Evolutionary conservation across 2,329 filamentous ascomycete species (phyloP), one percentile per base, ranked within the genome.

Genomic region (Colletotrichum costaricense): DNA sequence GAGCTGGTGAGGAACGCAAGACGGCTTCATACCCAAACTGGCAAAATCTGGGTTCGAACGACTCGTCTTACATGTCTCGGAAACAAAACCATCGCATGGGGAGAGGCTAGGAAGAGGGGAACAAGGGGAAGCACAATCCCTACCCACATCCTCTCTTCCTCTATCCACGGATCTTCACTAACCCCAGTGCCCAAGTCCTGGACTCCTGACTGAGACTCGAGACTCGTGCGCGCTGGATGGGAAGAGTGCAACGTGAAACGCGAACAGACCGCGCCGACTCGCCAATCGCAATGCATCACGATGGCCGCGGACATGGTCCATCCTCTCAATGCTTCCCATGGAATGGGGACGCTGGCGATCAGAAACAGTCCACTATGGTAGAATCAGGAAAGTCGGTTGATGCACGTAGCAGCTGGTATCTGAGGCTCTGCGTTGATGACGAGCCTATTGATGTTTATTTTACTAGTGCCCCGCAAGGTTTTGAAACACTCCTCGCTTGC

Each of bases 1-100:
- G 24, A 14, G 26, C 5, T 19, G 11, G 9, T 16, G 14, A 63
- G 9, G 19, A 30, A 30, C n/a, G 30, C 14, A 19, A 64, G 33
- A 30, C 30, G 12, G 11, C 28, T 28, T 28, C 54, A 56, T 64
- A 16, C 46, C 63, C 12, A 19, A 14, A 38, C 24, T 3, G 22
- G 49, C 3, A 49, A 49, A 28, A 28, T 55, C 30, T 54, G 60
- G 65, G 65, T 58, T 69, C 26, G 66, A 64, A 65, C 55, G 70
- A 65, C 56, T 73, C 59, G n/a, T 46, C 42, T 42, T 54, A 55
- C 66, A 16, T 26, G 66, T 60, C 66, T 69, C 66, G 59, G 70
- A 69, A 69, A 52, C 52, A 54, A 35, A 46, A 57, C 55, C n/a
- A 54, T 46, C 60, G 60, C 28, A 63, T 54, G 46, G 46, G 30